Conservation (phyloP, 129 eudicot genomes). For the Escallonia herrerae region DNA sequence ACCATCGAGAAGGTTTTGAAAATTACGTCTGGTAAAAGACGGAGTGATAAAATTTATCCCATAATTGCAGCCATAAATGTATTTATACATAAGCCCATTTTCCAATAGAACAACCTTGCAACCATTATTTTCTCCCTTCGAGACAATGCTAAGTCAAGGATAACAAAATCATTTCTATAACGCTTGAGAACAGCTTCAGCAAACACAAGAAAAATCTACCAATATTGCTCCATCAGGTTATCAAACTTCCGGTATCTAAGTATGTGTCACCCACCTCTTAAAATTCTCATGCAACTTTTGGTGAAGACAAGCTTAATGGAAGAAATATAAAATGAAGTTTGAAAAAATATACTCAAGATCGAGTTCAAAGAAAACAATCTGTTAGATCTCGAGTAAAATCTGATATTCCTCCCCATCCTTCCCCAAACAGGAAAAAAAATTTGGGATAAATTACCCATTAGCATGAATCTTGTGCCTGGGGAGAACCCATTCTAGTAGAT, state of each 20-base stretch:
- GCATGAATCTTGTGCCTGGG: constrained; percentile 38
- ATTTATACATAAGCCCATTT: constrained; percentile 15
- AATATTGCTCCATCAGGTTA: constrained; percentile 30
- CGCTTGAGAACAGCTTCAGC: constrained; percentile 23
- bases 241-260: constrained; percentile 25
- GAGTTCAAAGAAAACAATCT: constrained; percentile 22
- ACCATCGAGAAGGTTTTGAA: not conserved
- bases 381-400: constrained; percentile 54
- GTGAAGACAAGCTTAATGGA: constrained; percentile 22
- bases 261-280: constrained; percentile 10
- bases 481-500: constrained; percentile 24
- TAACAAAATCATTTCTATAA: constrained; percentile 23
- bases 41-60: constrained; percentile 5
- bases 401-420: constrained; percentile 27
- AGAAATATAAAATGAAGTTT: constrained; percentile 20
- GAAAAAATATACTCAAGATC: constrained; percentile 35
- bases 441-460: constrained; percentile 38
- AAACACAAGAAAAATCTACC: constrained; percentile 29
- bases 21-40: not conserved
- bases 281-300: constrained; percentile 21
- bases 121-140: constrained; percentile 20
- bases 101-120: constrained; percentile 17
- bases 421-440: constrained; percentile 24
- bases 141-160: constrained; percentile 30
- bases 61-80: constrained; percentile 17